Evolutionary conservation across 2,329 filamentous ascomycete genomes (phyloP), one percentile per base, ranked within the genome.

Genomic region (Verticillium tricorpus): DNA sequence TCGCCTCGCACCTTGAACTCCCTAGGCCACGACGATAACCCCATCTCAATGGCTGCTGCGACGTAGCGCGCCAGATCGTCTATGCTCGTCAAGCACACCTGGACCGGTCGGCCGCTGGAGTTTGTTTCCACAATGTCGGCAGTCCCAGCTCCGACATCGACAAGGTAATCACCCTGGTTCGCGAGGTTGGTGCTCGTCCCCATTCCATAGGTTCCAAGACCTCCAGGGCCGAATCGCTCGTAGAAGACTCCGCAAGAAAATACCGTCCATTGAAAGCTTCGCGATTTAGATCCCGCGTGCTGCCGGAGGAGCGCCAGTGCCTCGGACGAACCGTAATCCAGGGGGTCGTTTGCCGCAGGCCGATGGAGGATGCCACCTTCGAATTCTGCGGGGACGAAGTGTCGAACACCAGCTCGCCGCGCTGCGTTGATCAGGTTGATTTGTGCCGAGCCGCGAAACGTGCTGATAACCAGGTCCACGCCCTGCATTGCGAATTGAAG

Each of bases 241-340:
- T 92, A 93, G 66, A 93, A 86, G 34, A 92, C 74, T 22, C 90
- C 90, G 67, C 90, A 93, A 0, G 87, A 85, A 73, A 93, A 92
- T 31, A 87, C 79, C 0, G 89, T 92, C 64, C 83, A 90, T 52
- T 83, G 81, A 77, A 93, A 90, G 55, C 78, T 75, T 62, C 80
- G 74, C 1, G 77, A 75, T 52, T 67, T 71, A 2, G 77, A 75
- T 5, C 76, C 71, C 15, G 78, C 73, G 72, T 85, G 87, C 57
- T 85, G 79, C 57, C 81, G 78, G 4, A 91, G 75, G 17, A 83
- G 78, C 1, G 79, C 76, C 6, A 88, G 76, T 1, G 87, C 87
- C n/a, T 79, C 77, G 12, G 78, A 76, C 25, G 83, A 85, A 22
- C 82, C 83, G 56, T 84, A 84, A 70, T 91, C 87, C 28, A 91